Conservation (phyloP, 129 eudicot genomes). For the Chrysanthemum makinoi region DNA sequence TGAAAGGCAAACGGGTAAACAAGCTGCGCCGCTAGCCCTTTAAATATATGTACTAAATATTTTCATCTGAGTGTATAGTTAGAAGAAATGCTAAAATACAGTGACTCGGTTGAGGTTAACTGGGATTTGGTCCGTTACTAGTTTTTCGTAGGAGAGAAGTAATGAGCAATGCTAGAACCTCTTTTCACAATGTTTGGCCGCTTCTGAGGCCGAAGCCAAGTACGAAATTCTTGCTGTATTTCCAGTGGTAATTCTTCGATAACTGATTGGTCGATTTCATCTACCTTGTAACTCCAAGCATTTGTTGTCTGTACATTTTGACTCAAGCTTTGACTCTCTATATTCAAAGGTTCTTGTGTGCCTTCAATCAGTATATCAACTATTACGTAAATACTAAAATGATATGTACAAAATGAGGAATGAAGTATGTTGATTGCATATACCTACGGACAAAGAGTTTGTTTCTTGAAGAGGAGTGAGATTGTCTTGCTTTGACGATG, state of each 20-base stretch:
- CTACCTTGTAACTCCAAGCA: constrained; percentile 63
- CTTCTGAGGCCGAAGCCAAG: constrained; percentile 64
- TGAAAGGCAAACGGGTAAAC: too few relatives aligned
- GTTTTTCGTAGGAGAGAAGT: constrained; percentile 54
- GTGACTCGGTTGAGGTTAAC: background rate
- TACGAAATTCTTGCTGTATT: constrained; percentile 68
- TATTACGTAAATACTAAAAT: background rate
- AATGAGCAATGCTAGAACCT: constrained; percentile 65
- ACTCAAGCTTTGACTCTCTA: constrained; percentile 21
- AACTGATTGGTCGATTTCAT: constrained; percentile 77
- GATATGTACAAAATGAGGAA: background rate
- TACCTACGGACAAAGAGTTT: constrained; percentile 43
- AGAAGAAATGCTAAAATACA: background rate
- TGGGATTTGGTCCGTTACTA: constrained; percentile 2
- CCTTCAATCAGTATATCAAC: constrained; percentile 27
- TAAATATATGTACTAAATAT: background rate
- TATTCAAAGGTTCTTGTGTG: constrained; percentile 22
- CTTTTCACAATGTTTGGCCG: constrained; percentile 44
- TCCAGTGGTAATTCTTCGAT: constrained; percentile 70
- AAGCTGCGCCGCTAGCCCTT: too few relatives aligned
- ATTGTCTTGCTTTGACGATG: constrained; percentile 24
- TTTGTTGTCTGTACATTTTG: constrained; percentile 23
- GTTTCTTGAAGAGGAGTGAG: constrained; percentile 29
- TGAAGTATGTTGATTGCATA: background rate
- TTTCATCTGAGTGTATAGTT: background rate